Percentiles rank a stretch among this genome's conserved stretches.
Conservation (phyloP, 2,329 filamentous ascomycete genomes). For the Exophiala aquamarina region DNA sequence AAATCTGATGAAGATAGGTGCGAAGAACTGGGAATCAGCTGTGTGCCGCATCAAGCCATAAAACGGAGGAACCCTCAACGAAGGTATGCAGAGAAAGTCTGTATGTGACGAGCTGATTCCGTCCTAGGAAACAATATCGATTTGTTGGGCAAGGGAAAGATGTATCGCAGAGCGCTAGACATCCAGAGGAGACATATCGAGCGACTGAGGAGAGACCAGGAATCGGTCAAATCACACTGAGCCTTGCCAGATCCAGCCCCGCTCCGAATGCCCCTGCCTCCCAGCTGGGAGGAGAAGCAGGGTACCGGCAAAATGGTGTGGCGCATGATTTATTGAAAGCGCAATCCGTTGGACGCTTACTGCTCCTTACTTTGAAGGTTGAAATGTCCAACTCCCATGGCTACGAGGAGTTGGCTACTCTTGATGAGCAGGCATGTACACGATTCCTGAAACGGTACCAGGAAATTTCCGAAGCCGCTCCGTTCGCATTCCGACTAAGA, state of each 20-base stretch:
- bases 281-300: too few relatives aligned
- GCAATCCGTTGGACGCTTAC: too few relatives aligned
- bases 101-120: neutral
- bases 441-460: neutral
- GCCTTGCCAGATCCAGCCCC: too few relatives aligned
- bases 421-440: neutral
- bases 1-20: constrained; percentile 5
- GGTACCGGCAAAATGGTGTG: too few relatives aligned
- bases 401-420: neutral
- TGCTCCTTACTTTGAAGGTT: too few relatives aligned
- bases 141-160: neutral
- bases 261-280: too few relatives aligned
- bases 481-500: neutral
- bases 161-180: too few relatives aligned
- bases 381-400: too few relatives aligned
- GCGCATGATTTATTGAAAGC: too few relatives aligned
- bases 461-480: neutral
- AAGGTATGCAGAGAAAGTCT: constrained; percentile 1
- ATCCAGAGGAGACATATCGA: too few relatives aligned
- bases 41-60: constrained; percentile 10
- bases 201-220: too few relatives aligned
- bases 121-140: neutral
- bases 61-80: constrained; percentile 4
- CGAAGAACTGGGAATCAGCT: constrained; percentile 5
- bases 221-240: too few relatives aligned